Base-by-base conservation (phyloP, 1,284 basidiomycete genomes). In the Trametes versicolor region DNA sequence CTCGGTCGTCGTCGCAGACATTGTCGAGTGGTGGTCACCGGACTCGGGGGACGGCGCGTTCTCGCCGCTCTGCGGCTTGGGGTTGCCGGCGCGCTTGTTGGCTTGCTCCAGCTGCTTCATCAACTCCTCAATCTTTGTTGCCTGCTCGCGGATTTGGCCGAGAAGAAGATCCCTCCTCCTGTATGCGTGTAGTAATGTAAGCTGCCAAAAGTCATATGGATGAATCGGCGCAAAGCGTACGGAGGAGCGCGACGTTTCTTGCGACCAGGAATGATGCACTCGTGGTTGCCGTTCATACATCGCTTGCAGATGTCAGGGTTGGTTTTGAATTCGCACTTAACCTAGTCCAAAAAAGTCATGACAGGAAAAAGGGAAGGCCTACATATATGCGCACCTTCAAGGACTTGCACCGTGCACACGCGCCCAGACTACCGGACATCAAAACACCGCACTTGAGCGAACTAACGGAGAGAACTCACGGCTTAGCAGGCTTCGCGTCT, bases 131-230 rank as follows among this genome's bases (percentile, higher is more conserved):
- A 93, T 93, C 74, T 90, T 83, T 4, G 84, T 79, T 6, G 90
- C 89, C 70, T 93, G 91, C 39, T 87, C 83, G 48, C 86, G 86
- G 64, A 93, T 93, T 75, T 92, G 82, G 66, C 84, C 87, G 60
- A 94, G 80, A 29, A 94, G 81, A 70, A 90, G 82, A 72, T 93
- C 92, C 17, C 92, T 89, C 83, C 94, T 93, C 49, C 90, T 78
- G 60, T 43, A 63, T 58, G 56, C 19, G 27, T 34, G 39, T 21
- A 13, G 4, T 4, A 50, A 32, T 32, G 29, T 55, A 21, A 1
- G 10, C 49, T 29, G 12, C 9, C 13, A 3, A 1, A 41, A 1
- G 36, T 21, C 21, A 52, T 36, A 56, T 27, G 47, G 49, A 55
- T 29, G 13, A 52, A 45, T 9, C 39, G 52, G 49, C 32, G 36